Base-by-base conservation (phyloP, 1,139 yeast species). In the Casaregolazyma lundiana region DNA sequence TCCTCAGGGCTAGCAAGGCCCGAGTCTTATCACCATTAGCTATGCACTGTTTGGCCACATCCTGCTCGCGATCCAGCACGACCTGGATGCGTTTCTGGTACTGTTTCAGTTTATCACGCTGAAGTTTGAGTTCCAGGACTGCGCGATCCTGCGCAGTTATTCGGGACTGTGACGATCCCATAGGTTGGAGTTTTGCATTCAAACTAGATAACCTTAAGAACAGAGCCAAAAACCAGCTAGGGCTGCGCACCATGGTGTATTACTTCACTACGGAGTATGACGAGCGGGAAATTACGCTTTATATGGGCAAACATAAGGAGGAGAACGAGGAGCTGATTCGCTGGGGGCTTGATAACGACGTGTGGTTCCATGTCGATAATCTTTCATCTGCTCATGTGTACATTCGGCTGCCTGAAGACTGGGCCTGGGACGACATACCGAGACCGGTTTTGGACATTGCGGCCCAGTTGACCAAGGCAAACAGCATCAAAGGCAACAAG, bases 331-430 rank as follows among this genome's bases (percentile, higher is more conserved):
- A 79, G 20, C 67, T 87, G 49, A 82, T 87, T 49, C 80, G 79
- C 59, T 75, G 79, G 58, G 88, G 92, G 0, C 74, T 78, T 54
- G 81, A 81, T 13, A 78, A 76, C 50, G 85, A 84, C 60, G 69
- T 84, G 6, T 87, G 96, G 94, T 86, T 87, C 59, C 95, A 86
- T 63, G 90, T 83, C 6, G 94, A 85, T 57, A 84, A 83, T 55
- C 72, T 80, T 46, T 81, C 90, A 8, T 82, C 90, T 38, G 95
- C 94, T 0, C 95, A 87, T 62, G 74, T 87, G n/a, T 87, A 87
- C 57, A 65, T 85, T 26, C 77, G 87, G 47, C 65, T 84, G 30
- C 64, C 69, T 1, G 65, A 66, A 2, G 77, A 72, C 35, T 63
- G 70, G 54, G 46, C 54, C 3, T 62, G 75, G 68, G 78, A 76